Conservation (phyloP, 495 filamentous ascomycete species). For the Evernia prunastri region DNA sequence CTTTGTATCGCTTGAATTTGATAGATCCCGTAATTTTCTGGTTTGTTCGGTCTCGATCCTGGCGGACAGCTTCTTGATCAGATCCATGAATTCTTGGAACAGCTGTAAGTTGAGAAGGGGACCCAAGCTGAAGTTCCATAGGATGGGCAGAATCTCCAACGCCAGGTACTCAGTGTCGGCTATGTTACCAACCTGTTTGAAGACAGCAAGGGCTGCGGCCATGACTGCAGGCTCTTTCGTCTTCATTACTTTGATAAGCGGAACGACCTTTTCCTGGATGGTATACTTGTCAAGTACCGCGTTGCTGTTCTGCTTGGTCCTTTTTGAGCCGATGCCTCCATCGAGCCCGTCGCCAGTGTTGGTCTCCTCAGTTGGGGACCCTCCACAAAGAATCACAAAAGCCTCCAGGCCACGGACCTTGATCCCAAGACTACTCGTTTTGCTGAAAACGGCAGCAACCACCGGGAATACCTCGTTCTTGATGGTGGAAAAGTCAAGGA, state of each 20-base stretch:
- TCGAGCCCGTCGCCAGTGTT: constrained; percentile 62
- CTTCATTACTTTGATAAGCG: constrained; percentile 85
- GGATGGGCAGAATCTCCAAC: constrained; percentile 76
- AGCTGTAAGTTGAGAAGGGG: constrained; percentile 80
- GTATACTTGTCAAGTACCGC: constrained; percentile 94
- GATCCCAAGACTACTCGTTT: constrained; percentile 85
- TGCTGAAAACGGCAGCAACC: constrained; percentile 80
- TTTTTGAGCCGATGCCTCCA: constrained; percentile 48
- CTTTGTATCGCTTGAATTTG: constrained; percentile 29
- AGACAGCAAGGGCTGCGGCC: constrained; percentile 84
- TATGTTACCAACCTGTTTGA: constrained; percentile 70
- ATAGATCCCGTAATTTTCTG: constrained; percentile 78
- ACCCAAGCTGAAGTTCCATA: constrained; percentile 90
- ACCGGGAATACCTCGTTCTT: constrained; percentile 94
- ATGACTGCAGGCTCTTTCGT: constrained; percentile 97
- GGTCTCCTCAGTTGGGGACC: constrained; percentile 36
- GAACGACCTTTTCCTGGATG: constrained; percentile 92
- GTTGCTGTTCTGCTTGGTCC: constrained; percentile 50
- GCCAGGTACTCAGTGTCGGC: constrained; percentile 92
- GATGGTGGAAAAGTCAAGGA: constrained; percentile 89
- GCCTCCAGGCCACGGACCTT: constrained; percentile 88
- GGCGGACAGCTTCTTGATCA: constrained; percentile 73
- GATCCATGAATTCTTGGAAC: constrained; percentile 79
- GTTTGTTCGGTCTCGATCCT: constrained; percentile 83
- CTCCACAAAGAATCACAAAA: constrained; percentile 83